Conservation (phyloP, 78 protist genomes). For the Dictyostelium citrinum region DNA sequence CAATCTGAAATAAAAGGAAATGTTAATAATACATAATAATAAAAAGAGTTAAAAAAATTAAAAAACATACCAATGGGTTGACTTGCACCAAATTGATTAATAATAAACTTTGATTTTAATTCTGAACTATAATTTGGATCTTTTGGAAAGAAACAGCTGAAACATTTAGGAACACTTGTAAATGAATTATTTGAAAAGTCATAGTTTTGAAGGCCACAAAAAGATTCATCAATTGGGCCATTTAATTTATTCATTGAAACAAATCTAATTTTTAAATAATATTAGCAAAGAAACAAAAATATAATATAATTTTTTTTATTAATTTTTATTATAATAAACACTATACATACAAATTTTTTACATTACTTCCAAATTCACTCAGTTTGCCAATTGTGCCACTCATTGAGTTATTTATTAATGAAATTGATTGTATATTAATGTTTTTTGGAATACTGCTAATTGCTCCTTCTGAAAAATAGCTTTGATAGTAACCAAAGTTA, state of each 20-base stretch:
- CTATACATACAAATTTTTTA: background rate
- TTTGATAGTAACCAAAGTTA: background rate
- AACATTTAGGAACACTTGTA: background rate
- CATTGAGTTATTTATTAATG: background rate
- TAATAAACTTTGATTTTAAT: background rate
- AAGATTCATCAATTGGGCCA: background rate
- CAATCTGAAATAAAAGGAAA: background rate
- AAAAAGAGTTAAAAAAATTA: background rate
- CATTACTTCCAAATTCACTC: background rate
- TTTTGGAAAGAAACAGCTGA: background rate
- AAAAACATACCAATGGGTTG: background rate
- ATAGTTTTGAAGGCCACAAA: background rate
- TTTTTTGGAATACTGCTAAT: background rate
- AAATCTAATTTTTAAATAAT: background rate
- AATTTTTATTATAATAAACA: background rate
- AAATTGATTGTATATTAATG: background rate
- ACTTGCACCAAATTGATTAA: background rate
- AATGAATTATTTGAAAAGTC: background rate
- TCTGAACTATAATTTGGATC: background rate
- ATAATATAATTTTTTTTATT: background rate
- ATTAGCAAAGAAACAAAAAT: background rate
- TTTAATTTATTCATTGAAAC: background rate
- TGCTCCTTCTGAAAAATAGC: background rate
- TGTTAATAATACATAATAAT: background rate
- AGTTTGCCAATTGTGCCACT: background rate